These are phyloP conservation scores for Sugiyamaella neomexicana DNA, from an alignment of 1,139 yeast genomes.

Conservation along the genomic window DNA sequence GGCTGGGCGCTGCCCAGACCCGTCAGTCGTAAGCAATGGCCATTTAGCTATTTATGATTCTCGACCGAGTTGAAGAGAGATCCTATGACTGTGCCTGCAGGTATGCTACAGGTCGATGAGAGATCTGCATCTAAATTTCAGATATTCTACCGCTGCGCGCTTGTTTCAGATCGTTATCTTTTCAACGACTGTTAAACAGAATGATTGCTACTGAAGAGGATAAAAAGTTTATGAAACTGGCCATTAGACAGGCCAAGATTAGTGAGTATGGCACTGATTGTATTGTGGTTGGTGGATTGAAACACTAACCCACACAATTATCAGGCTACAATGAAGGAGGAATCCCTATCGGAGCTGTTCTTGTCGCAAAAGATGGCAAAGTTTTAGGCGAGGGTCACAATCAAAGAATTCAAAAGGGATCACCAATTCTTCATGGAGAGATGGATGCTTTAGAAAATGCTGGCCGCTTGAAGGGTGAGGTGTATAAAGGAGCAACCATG, in stretches of 20 bases:
- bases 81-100: not conserved
- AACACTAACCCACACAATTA: constrained; percentile 7
- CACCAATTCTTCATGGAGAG: constrained; percentile 85
- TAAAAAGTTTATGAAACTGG: constrained; percentile 35
- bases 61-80: too few species aligned
- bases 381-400: constrained; percentile 87
- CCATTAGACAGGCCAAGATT: constrained; percentile 40
- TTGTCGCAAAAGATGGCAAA: constrained; percentile 70
- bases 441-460: constrained; percentile 86
- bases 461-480: constrained; percentile 74
- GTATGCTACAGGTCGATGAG: not conserved
- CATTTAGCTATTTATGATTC: too few species aligned
- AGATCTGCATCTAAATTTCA: not conserved
- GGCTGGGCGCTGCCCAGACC: too few species aligned
- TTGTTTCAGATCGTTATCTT: not conserved
- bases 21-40: too few species aligned
- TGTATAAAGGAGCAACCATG: constrained; percentile 57
- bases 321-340: constrained; percentile 79
- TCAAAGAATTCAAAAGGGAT: constrained; percentile 74
- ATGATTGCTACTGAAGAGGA: constrained; percentile 22
- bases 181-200: not conserved
- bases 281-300: not conserved
- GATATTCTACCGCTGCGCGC: not conserved
- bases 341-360: constrained; percentile 82
- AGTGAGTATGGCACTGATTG: constrained; percentile 28